phyloP scores from a whole-genome alignment of 2,329 filamentous ascomycete species.

The Nemania sp. region DNA sequence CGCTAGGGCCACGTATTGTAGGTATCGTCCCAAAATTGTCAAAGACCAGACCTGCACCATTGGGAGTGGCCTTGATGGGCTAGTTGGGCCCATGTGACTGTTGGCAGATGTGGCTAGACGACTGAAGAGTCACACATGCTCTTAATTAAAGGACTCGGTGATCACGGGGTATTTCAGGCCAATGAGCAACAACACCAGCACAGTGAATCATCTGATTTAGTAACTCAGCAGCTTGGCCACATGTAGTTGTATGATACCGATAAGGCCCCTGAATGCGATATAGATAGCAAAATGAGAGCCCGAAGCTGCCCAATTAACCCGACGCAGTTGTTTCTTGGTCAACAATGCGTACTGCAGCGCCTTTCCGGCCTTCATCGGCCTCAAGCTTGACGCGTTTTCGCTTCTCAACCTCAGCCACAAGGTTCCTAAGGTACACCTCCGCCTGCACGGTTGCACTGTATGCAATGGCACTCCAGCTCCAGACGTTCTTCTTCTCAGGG shows the following conservation, averaged over 20 bases:
- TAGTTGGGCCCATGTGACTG: not conserved
- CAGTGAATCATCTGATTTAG: not conserved
- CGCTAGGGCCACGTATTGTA: not conserved
- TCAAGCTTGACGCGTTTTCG: slow-evolving; percentile 59
- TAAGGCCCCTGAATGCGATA: not conserved
- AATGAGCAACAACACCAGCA: not conserved
- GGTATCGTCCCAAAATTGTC: not conserved
- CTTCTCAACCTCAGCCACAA: slow-evolving; percentile 79
- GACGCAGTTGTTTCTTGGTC: slow-evolving; percentile 54
- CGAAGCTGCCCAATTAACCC: slow-evolving; percentile 44
- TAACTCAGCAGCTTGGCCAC: not conserved
- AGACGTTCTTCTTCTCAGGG: slow-evolving; percentile 76
- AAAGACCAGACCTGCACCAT: not conserved
- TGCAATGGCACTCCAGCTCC: slow-evolving; percentile 84
- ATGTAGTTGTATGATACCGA: not conserved
- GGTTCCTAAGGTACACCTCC: slow-evolving; percentile 83
- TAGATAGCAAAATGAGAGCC: not conserved
- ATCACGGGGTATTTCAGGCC: no score
- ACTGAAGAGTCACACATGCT: not conserved
- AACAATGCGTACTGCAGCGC: slow-evolving; percentile 60
- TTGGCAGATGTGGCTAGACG: not conserved
- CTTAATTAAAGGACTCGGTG: not conserved
- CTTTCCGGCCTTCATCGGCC: slow-evolving; percentile 57
- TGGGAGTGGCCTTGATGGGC: not conserved
- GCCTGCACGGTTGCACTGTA: slow-evolving; percentile 86